A percentile compares a stretch with the other conserved stretches of the same genome.
Evolutionary conservation across 2,329 filamentous ascomycete species (phyloP).

Genomic region (Cryphonectria naterciae): DNA sequence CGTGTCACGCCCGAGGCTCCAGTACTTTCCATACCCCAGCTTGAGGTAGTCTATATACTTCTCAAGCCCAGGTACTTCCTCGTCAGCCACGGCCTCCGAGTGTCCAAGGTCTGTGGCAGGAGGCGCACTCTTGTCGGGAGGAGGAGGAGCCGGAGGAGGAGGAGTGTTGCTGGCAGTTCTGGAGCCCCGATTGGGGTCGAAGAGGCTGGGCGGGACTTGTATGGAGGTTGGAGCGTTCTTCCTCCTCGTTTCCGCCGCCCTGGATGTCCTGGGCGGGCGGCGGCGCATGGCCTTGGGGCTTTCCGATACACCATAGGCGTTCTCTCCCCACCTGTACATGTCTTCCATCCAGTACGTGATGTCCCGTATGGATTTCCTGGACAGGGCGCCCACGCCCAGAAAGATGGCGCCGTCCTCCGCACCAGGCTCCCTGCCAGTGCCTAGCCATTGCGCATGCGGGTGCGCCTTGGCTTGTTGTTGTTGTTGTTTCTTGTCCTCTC

Average conservation of each 20-base stretch:
- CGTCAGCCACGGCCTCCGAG: constrained; percentile 6
- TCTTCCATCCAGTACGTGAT: constrained; percentile 87
- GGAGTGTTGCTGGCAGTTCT: constrained; percentile 12
- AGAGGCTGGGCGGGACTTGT: constrained; percentile 27
- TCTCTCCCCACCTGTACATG: constrained; percentile 80
- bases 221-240: constrained; percentile 34
- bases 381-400: constrained; percentile 75
- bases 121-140: constrained; percentile 5
- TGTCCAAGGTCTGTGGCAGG: not conserved
- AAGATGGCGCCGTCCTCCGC: constrained; percentile 86
- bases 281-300: constrained; percentile 71
- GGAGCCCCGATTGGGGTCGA: constrained; percentile 18
- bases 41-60: constrained; percentile 68
- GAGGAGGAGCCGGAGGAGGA: not conserved
- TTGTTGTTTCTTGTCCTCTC: constrained; percentile 34
- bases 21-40: constrained; percentile 69
- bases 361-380: constrained; percentile 70
- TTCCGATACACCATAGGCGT: constrained; percentile 83
- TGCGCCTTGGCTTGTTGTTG: constrained; percentile 34
- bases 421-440: constrained; percentile 67
- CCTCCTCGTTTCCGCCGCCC: constrained; percentile 24
- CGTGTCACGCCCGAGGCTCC: constrained; percentile 48
- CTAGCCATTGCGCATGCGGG: constrained; percentile 65
- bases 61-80: constrained; percentile 50
- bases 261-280: constrained; percentile 45